Percentiles rank a stretch among this genome's conserved stretches.
These are phyloP conservation scores for Solanum hybrid DNA, from an alignment of 305 asterid species.

Conservation along the genomic window DNA sequence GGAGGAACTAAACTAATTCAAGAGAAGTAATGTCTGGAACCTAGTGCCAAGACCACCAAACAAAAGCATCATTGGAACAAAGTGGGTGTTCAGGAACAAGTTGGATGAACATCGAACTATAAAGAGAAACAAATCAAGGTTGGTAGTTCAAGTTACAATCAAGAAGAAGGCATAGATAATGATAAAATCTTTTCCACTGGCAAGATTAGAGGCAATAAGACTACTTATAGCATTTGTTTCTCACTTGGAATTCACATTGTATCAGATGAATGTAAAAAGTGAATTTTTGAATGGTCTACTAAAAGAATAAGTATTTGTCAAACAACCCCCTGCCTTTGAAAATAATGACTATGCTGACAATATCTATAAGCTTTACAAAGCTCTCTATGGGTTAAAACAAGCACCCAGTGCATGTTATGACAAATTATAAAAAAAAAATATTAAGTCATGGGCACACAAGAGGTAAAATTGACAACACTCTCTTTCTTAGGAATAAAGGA, in stretches of 20 bases:
- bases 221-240: too few relatives aligned
- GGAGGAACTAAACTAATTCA: background rate
- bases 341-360: background rate
- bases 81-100: too few relatives aligned
- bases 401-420: background rate
- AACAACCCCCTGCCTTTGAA: background rate
- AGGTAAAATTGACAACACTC: background rate
- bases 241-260: too few relatives aligned
- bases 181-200: background rate
- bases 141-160: background rate
- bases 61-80: background rate
- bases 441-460: background rate
- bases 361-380: background rate
- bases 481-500: background rate
- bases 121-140: background rate
- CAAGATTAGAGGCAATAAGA: background rate
- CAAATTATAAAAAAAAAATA: background rate
- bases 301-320: background rate
- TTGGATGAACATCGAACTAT: background rate
- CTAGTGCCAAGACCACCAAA: background rate
- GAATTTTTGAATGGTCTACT: background rate
- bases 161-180: background rate
- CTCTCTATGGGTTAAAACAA: background rate
- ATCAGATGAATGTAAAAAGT: too few relatives aligned
- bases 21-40: too few relatives aligned